phyloP scores from a whole-genome alignment of 345 rosid genomes.

The Salix suchowensis region DNA sequence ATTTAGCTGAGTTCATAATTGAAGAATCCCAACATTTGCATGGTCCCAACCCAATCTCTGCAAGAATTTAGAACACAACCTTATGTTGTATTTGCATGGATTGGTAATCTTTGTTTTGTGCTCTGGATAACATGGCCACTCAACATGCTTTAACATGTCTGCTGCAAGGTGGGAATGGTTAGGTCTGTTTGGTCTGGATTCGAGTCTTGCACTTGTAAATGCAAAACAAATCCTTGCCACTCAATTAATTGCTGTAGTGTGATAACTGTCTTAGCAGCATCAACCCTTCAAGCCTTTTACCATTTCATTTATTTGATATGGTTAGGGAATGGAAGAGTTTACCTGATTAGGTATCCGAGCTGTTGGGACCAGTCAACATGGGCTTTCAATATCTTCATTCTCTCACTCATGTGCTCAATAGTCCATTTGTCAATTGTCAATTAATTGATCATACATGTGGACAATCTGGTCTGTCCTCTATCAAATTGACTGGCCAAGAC shows the following conservation, averaged over 20 bases:
- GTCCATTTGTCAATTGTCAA: constrained; percentile 9
- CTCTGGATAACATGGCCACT: not conserved
- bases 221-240: not conserved
- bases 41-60: not conserved
- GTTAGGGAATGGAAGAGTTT: constrained; percentile 1
- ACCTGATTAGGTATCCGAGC: not conserved
- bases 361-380: constrained; percentile 12
- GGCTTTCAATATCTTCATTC: constrained; percentile 14
- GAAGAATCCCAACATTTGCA: not conserved
- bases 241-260: not conserved
- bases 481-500: constrained; percentile 13
- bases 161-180: not conserved
- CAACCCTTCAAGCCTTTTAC: not conserved
- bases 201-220: not conserved
- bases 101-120: not conserved
- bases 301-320: constrained; percentile 1
- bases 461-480: constrained; percentile 1
- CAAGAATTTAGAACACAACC: not conserved
- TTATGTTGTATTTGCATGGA: not conserved
- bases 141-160: constrained; percentile 13
- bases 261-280: not conserved
- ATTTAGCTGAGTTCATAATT: not conserved
- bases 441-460: constrained; percentile 8
- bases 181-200: constrained; percentile 8
- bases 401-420: constrained; percentile 8